Conservation (phyloP, 768 basidiomycete species). For the Rhodotorula babjevae region DNA sequence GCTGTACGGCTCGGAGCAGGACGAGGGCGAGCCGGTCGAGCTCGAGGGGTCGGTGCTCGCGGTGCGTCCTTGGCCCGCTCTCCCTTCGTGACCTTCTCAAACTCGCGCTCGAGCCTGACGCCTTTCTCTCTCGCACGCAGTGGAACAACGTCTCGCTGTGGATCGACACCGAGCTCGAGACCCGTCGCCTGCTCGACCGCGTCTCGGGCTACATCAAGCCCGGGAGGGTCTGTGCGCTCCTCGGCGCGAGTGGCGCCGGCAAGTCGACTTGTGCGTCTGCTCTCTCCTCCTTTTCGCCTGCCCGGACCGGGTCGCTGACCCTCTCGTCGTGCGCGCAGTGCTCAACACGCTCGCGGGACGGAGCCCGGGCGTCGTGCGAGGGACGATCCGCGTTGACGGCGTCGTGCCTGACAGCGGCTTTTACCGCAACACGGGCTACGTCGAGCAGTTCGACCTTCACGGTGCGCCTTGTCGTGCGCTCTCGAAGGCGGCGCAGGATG, state of each 20-base stretch:
- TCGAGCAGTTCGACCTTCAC: conserved; percentile 49
- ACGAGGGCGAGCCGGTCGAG: not conserved
- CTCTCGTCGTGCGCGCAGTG: conserved; percentile 8
- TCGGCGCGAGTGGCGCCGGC: conserved; percentile 53
- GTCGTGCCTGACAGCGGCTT: conserved; percentile 47
- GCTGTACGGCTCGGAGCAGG: not conserved
- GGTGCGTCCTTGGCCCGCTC: conserved; percentile 5
- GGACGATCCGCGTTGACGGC: conserved; percentile 51
- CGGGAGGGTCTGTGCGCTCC: conserved; percentile 48
- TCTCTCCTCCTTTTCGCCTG: no score
- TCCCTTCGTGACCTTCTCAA: no score
- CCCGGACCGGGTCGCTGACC: no score
- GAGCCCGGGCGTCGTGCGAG: conserved; percentile 51
- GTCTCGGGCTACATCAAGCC: conserved; percentile 42
- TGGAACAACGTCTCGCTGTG: conserved; percentile 32
- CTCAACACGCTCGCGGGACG: conserved; percentile 44
- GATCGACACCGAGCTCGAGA: conserved; percentile 36
- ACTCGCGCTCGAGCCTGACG: not conserved
- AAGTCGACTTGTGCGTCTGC: conserved; percentile 44
- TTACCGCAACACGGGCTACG: conserved; percentile 50
- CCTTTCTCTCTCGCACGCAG: not conserved
- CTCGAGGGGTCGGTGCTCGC: conserved; percentile 21
- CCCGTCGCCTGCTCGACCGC: conserved; percentile 38
- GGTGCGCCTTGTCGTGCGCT: conserved; percentile 31
- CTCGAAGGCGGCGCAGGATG: conserved; percentile 34